A percentile compares a stretch with the other conserved stretches of the same genome.
phyloP scores from a whole-genome alignment of 1,284 basidiomycete genomes.

The Ceratobasidium sp. region DNA sequence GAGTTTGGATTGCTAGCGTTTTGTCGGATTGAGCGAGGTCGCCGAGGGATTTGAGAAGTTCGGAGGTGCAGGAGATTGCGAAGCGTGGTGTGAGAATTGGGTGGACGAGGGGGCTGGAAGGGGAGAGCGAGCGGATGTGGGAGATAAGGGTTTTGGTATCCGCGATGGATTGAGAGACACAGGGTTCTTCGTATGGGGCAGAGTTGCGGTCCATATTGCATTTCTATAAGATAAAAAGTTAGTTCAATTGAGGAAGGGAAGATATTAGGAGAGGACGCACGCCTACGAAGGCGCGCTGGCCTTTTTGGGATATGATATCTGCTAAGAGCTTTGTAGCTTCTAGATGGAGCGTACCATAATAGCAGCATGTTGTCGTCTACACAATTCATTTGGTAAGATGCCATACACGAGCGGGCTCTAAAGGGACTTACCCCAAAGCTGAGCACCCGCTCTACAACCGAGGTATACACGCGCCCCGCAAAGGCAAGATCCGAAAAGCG shows the following conservation, averaged over 20 bases:
- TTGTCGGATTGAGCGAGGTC: conserved; percentile 61
- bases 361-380: conserved; percentile 93
- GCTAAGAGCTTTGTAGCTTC: conserved; percentile 86
- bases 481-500: conserved; percentile 80
- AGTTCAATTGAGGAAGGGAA: conserved; percentile 45
- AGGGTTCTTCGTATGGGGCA: conserved; percentile 80
- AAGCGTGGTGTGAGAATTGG: conserved; percentile 96
- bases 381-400: neutral
- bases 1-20: conserved; percentile 87
- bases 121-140: conserved; percentile 72
- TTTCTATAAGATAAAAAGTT: conserved; percentile 67
- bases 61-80: conserved; percentile 88
- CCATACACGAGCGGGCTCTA: conserved; percentile 22
- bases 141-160: conserved; percentile 76
- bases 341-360: conserved; percentile 88
- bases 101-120: conserved; percentile 71
- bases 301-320: conserved; percentile 75
- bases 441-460: conserved; percentile 81
- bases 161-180: conserved; percentile 67
- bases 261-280: conserved; percentile 63
- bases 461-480: conserved; percentile 77
- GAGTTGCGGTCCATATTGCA: conserved; percentile 93
- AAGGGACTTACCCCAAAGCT: conserved; percentile 75
- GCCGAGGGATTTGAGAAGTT: conserved; percentile 78
- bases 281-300: conserved; percentile 90